Evolutionary conservation across 352 stramenopile species (phyloP).

Genomic region (Globisporangium viniferum): DNA sequence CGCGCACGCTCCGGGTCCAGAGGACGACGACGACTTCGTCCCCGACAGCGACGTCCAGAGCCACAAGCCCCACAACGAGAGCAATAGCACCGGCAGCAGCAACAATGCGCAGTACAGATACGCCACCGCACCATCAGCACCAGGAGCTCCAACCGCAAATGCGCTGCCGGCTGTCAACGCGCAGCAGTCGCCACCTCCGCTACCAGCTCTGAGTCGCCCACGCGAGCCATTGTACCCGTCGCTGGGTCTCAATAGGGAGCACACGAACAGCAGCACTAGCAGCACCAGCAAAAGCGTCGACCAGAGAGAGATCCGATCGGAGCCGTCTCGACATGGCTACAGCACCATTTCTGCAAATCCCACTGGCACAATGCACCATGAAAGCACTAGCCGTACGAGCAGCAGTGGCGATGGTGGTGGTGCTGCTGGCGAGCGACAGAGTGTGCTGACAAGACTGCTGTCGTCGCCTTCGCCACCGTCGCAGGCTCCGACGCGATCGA

Average conservation of each 20-base stretch:
- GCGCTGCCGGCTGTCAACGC: background rate
- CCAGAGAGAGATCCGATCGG: conserved; percentile 12
- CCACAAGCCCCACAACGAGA: background rate
- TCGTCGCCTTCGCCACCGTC: background rate
- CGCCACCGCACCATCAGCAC: background rate
- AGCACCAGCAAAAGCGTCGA: background rate
- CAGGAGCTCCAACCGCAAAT: background rate
- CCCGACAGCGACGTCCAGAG: background rate
- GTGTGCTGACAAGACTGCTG: conserved; percentile 12
- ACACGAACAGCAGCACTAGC: background rate
- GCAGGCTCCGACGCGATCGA: background rate
- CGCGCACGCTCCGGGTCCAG: background rate
- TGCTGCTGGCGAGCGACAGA: background rate
- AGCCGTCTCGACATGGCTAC: conserved; percentile 3
- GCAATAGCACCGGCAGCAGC: background rate
- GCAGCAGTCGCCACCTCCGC: background rate
- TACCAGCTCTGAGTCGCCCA: background rate
- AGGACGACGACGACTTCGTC: conserved; percentile 8
- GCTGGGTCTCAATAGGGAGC: background rate
- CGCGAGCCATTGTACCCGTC: background rate
- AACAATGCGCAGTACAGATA: background rate
- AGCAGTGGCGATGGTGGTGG: background rate
- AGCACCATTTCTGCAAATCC: background rate
- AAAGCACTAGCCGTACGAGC: background rate
- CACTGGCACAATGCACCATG: background rate